Base-by-base conservation (phyloP, 352 stramenopile genomes). In the Proteromonas lacertae region DNA sequence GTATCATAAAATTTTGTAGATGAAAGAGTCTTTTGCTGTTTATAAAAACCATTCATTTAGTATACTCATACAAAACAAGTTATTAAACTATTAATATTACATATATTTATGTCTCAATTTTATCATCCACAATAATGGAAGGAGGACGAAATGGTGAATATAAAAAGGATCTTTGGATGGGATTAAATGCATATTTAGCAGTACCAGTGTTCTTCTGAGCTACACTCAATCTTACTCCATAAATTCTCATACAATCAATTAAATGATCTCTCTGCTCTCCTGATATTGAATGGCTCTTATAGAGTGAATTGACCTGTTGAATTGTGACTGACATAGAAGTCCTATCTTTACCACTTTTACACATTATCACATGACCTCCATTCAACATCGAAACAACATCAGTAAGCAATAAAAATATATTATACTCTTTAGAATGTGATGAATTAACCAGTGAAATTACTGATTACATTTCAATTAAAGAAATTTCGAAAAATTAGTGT, bases 301-400 rank as follows among this genome's bases (percentile, higher is more conserved):
- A 59, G 3, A 86, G 46, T 38, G 83, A 43, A 7, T 70, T 52
- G 4, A 69, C 60, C 42, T 87, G 64, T 38, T 88, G 71, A 12
- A 87, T 52, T 25, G 74, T 90, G 13, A 78, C 62, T 25, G 64
- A 74, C 74, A 90, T 90, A 7, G 69, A 71, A 3, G 74, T 90
- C 26, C 74, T 61, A 40, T 88, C 74, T 46, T 90, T 90, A 22
- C 74, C 74, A 1, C 60, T 78, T 43, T 90, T 90, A 61, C 72
- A 90, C 54, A 80, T 88, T 0, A 69, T 88, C 5, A 87, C 56
- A 16, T 70, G 60, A 1, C 66, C 66, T 12, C 70, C 72, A 31
- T 75, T 64, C 20, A 90, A 42, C 41, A 63, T 63, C n/a, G n/a
- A n/a, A n/a, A n/a, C n/a, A n/a, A n/a, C n/a, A n/a, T n/a, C n/a